phyloP scores from a whole-genome alignment of 2,329 filamentous ascomycete species.

The Thelonectria blattea region DNA sequence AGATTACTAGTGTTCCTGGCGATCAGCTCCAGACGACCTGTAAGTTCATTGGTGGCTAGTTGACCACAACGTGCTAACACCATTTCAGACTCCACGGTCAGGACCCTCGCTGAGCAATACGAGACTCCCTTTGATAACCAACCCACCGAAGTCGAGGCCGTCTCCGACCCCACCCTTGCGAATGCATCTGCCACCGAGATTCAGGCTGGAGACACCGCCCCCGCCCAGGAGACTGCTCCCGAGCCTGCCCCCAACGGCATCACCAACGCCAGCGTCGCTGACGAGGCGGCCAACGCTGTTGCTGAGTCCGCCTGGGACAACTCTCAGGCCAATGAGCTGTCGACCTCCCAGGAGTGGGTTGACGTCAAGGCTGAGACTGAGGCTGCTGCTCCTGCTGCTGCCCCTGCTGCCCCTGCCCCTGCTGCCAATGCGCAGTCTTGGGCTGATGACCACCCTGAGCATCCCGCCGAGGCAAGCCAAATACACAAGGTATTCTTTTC shows the following conservation, averaged over 20 bases:
- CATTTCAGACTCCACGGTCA: slow-evolving; percentile 45
- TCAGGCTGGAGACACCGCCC: slow-evolving; percentile 51
- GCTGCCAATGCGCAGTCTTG: slow-evolving; percentile 68
- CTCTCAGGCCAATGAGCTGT: slow-evolving; percentile 49
- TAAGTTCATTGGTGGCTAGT: slow-evolving; percentile 52
- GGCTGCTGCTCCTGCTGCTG: slow-evolving; percentile 63
- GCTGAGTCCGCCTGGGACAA: slow-evolving; percentile 71
- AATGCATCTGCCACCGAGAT: slow-evolving; percentile 74
- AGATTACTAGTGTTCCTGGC: slow-evolving; percentile 68
- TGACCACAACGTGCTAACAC: slow-evolving; percentile 26
- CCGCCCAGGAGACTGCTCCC: slow-evolving; percentile 49
- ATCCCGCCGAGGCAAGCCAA: slow-evolving; percentile 50
- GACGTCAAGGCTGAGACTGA: slow-evolving; percentile 74
- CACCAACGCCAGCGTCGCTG: slow-evolving; percentile 57
- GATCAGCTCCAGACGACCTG: slow-evolving; percentile 73
- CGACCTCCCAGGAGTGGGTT: slow-evolving; percentile 73
- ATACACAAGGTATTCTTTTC: not conserved
- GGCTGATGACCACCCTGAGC: slow-evolving; percentile 79
- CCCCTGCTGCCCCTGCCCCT: not conserved
- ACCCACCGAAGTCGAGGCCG: slow-evolving; percentile 42
- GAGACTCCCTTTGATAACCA: slow-evolving; percentile 48
- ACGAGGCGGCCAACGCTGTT: slow-evolving; percentile 64
- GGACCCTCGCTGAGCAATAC: slow-evolving; percentile 59
- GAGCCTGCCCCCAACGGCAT: slow-evolving; percentile 50
- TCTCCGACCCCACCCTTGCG: slow-evolving; percentile 70